Evolutionary conservation across 305 asterid species (phyloP).

Genomic region (Stenogyne calaminthoides): DNA sequence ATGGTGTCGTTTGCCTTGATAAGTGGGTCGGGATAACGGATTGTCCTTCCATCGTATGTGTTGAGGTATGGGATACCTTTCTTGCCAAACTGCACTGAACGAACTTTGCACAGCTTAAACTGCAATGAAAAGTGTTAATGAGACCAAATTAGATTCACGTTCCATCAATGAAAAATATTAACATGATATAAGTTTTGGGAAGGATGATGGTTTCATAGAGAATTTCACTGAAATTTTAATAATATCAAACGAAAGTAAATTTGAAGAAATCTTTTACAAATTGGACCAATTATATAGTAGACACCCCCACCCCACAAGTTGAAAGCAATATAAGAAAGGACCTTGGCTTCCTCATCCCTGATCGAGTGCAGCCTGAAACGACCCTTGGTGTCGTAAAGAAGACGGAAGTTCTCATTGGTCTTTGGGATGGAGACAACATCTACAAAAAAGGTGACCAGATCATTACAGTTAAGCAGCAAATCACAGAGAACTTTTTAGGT

Average conservation of each 20-base stretch:
- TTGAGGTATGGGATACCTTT: conserved; percentile 69
- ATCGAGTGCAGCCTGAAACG: conserved; percentile 62
- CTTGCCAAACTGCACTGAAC: conserved; percentile 61
- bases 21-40: conserved; percentile 68
- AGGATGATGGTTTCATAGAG: background rate
- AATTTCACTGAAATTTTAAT: background rate
- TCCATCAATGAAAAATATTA: background rate
- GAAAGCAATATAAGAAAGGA: background rate
- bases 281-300: background rate
- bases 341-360: conserved; percentile 53
- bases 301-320: background rate
- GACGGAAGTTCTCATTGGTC: conserved; percentile 69
- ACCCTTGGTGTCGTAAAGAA: conserved; percentile 75
- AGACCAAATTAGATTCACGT: background rate
- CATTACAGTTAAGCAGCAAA: conserved; percentile 4
- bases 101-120: conserved; percentile 76
- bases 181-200: background rate
- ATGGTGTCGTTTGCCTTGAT: conserved; percentile 73
- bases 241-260: background rate
- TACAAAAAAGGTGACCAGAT: conserved; percentile 12
- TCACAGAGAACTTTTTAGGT: background rate
- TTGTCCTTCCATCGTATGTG: conserved; percentile 70
- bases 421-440: conserved; percentile 75
- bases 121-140: conserved; percentile 21
- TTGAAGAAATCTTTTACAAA: background rate